Evolutionary conservation across 2,329 filamentous ascomycete genomes (phyloP).

Genomic region (Lasiodiplodia gonubiensis): DNA sequence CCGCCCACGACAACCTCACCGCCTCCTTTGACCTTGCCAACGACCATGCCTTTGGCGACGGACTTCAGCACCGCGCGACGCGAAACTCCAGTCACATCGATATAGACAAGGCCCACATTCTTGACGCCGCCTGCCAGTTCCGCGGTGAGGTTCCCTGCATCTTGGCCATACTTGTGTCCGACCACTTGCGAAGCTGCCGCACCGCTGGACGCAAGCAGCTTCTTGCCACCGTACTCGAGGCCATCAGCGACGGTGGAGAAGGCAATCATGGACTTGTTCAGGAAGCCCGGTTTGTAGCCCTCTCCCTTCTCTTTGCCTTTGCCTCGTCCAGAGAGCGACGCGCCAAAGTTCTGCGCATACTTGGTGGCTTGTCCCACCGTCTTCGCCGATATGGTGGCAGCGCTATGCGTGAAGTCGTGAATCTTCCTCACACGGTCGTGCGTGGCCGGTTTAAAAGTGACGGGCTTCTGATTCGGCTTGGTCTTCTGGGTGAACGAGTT

Average conservation of each 20-base stretch:
- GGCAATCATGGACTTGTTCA: slow-evolving; percentile 96
- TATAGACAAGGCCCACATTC: slow-evolving; percentile 96
- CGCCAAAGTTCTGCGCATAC: slow-evolving; percentile 89
- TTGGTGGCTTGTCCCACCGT: slow-evolving; percentile 84
- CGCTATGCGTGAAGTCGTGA: slow-evolving; percentile 80
- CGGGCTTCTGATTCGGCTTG: slow-evolving; percentile 76
- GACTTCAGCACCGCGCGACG: slow-evolving; percentile 89
- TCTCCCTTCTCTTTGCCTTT: slow-evolving; percentile 62
- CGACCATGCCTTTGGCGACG: slow-evolving; percentile 93
- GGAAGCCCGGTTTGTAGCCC: slow-evolving; percentile 82
- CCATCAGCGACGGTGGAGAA: slow-evolving; percentile 95
- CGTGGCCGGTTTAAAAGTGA: slow-evolving; percentile 85
- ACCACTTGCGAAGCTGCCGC: slow-evolving; percentile 85
- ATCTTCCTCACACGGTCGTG: slow-evolving; percentile 87
- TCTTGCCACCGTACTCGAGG: slow-evolving; percentile 83
- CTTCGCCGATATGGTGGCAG: slow-evolving; percentile 79
- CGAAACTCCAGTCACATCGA: slow-evolving; percentile 92
- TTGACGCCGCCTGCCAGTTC: slow-evolving; percentile 85
- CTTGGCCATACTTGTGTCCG: slow-evolving; percentile 83
- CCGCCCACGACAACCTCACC: slow-evolving; percentile 76
- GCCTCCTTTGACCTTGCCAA: slow-evolving; percentile 76
- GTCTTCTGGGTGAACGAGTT: slow-evolving; percentile 81
- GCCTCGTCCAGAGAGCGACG: slow-evolving; percentile 70
- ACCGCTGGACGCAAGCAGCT: slow-evolving; percentile 74
- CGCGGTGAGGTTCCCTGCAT: slow-evolving; percentile 79